Percentiles rank a stretch among this genome's conserved stretches.
These are phyloP conservation scores for Lasiosphaeris hirsuta DNA, from an alignment of 495 filamentous ascomycete genomes.

Conservation along the genomic window DNA sequence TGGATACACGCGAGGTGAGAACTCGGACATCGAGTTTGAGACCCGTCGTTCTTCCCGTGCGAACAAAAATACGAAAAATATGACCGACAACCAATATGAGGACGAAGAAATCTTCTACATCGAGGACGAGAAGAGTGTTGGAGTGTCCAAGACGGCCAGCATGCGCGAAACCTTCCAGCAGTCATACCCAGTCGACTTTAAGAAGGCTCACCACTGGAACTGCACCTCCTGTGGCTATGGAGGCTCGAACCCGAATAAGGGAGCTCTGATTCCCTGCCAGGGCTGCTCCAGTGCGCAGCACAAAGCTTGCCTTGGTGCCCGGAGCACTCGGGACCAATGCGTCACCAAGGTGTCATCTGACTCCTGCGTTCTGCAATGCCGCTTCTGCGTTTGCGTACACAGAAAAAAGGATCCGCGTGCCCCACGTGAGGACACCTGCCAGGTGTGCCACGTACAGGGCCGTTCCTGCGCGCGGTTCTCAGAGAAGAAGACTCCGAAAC, in stretches of 20 bases:
- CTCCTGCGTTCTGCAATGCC: constrained; percentile 86
- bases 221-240: constrained; percentile 72
- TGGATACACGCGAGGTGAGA: constrained; percentile 10
- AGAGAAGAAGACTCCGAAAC: constrained; percentile 60
- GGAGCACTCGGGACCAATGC: constrained; percentile 74
- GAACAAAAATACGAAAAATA: constrained; percentile 47
- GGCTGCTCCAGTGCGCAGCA: constrained; percentile 85
- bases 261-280: constrained; percentile 77
- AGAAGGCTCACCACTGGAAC: constrained; percentile 57
- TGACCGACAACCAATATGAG: constrained; percentile 57
- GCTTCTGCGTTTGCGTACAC: constrained; percentile 68
- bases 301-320: constrained; percentile 71
- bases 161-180: constrained; percentile 68
- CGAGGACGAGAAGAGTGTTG: constrained; percentile 54
- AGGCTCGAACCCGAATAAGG: constrained; percentile 50
- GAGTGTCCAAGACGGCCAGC: constrained; percentile 50
- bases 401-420: constrained; percentile 63
- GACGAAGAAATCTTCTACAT: constrained; percentile 53
- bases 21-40: constrained; percentile 47
- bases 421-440: constrained; percentile 69
- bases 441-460: constrained; percentile 59
- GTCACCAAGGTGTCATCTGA: constrained; percentile 82
- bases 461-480: constrained; percentile 66
- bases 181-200: constrained; percentile 55
- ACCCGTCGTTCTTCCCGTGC: constrained; percentile 50